Conservation (phyloP, 2,329 filamentous ascomycete genomes). For the Pseudocercospora fijiensis region DNA sequence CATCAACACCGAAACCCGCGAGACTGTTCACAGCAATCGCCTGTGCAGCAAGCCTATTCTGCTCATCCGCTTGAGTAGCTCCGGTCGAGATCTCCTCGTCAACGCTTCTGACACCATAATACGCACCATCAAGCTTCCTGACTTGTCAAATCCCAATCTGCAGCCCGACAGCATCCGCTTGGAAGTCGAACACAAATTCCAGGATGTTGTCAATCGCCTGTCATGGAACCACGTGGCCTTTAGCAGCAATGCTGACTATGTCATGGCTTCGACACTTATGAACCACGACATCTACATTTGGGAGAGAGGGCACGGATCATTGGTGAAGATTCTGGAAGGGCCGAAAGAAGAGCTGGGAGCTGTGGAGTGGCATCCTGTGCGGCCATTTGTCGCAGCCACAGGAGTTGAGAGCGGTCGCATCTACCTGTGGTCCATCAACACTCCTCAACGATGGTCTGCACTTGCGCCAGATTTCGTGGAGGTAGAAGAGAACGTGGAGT, state of each 20-base stretch:
- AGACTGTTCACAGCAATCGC: constrained; percentile 85
- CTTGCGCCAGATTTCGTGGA: constrained; percentile 95
- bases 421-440: constrained; percentile 94
- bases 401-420: constrained; percentile 90
- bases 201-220: constrained; percentile 91
- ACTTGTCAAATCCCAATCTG: constrained; percentile 62
- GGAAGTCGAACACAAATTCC: constrained; percentile 94
- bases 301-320: constrained; percentile 88
- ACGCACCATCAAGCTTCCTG: constrained; percentile 84
- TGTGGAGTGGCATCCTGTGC: constrained; percentile 93
- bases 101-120: constrained; percentile 96
- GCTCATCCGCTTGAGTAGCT: constrained; percentile 77
- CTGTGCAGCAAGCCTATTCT: constrained; percentile 86
- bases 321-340: constrained; percentile 95
- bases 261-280: constrained; percentile 94
- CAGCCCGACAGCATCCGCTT: constrained; percentile 84
- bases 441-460: constrained; percentile 95
- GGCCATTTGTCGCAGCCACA: constrained; percentile 83
- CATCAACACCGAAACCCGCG: constrained; percentile 75
- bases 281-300: constrained; percentile 98
- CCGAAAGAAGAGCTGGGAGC: constrained; percentile 95
- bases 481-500: constrained; percentile 97
- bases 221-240: constrained; percentile 98
- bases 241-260: constrained; percentile 90
- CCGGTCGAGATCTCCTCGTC: constrained; percentile 82